Base-by-base conservation (phyloP, 176 grass and related monocot species). In the Olyra latifolia region DNA sequence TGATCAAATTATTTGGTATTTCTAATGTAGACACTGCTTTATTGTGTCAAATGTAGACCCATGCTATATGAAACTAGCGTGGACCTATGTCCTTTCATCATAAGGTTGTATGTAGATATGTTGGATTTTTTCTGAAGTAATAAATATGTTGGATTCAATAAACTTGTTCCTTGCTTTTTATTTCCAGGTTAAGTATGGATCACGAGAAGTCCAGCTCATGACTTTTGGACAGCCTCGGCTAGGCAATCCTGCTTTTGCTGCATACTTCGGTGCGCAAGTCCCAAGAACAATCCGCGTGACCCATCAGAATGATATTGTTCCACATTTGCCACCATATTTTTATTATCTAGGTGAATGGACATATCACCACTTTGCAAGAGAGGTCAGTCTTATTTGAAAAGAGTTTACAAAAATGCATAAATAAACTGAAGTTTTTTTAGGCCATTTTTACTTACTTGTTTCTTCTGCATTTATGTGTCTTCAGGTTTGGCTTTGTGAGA, bases 201-300 rank as follows among this genome's bases (percentile, higher is more conserved):
- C 89, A 59, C 28, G 76, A 41, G 83, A 81, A 77, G 84, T 97
- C 74, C 83, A 91, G 61, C 73, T 97, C 17, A 89, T 89, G 69
- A 93, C 94, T 65, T 97, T 93, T 76, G 94, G 94, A 86, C 91
- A 97, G 61, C 94, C 94, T 80, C 88, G 94, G n/a, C 38, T 97
- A 83, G 91, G 94, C 52, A 97, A 94, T 90, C 87, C 94, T 81
- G 88, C 85, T 77, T 97, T 97, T 89, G 91, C 90, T 74, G 72
- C 38, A 12, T 97, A 88, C 81, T 97, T 97, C 83, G 80, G 62
- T 69, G 55, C 87, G 27, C 76, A 79, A 69, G 76, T 97, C 50
- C 94, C 94, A 71, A 85, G 60, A 79, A 84, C 86, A 32, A 88
- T 87, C 78, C 94, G 94, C 2, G 84, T 97, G 78, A 97, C 94